phyloP scores from a whole-genome alignment of 2,329 filamentous ascomycete genomes.

The Diaporthe vaccinii region DNA sequence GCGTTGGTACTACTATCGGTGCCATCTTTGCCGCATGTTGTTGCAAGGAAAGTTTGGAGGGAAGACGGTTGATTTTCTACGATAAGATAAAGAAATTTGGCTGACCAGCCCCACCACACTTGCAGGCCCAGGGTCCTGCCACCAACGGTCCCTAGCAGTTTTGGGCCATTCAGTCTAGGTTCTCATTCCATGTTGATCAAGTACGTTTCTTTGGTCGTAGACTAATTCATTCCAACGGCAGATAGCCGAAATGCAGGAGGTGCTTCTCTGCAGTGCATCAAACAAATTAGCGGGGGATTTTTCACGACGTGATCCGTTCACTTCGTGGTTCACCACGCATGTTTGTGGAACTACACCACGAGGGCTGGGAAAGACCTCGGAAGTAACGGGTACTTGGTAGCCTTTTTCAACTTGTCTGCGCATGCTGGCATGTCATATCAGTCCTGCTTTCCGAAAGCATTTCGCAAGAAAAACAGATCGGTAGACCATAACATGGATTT shows the following conservation, averaged over 20 bases:
- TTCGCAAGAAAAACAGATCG: no score
- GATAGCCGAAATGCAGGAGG: not conserved
- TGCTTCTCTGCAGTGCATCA: not conserved
- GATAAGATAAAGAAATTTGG: constrained; percentile 39
- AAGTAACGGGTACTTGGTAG: not conserved
- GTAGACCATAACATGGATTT: not conserved
- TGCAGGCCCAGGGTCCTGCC: not conserved
- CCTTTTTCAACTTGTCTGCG: no score
- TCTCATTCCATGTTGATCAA: not conserved
- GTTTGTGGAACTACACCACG: not conserved
- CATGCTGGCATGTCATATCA: not conserved
- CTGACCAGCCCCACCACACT: constrained; percentile 35
- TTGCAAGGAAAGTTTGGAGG: constrained; percentile 27
- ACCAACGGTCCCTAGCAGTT: not conserved
- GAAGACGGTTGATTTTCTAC: constrained; percentile 35
- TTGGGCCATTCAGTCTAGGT: not conserved
- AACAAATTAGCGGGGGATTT: not conserved
- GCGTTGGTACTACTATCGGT: constrained; percentile 58
- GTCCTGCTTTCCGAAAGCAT: no score
- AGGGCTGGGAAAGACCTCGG: not conserved
- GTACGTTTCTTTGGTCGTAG: not conserved
- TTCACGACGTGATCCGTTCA: no score
- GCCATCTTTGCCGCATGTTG: constrained; percentile 54
- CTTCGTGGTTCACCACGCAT: not conserved
- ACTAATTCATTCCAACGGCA: not conserved